Evolutionary conservation across 2,329 filamentous ascomycete genomes (phyloP).

Genomic region (Waltergamsia citrina): DNA sequence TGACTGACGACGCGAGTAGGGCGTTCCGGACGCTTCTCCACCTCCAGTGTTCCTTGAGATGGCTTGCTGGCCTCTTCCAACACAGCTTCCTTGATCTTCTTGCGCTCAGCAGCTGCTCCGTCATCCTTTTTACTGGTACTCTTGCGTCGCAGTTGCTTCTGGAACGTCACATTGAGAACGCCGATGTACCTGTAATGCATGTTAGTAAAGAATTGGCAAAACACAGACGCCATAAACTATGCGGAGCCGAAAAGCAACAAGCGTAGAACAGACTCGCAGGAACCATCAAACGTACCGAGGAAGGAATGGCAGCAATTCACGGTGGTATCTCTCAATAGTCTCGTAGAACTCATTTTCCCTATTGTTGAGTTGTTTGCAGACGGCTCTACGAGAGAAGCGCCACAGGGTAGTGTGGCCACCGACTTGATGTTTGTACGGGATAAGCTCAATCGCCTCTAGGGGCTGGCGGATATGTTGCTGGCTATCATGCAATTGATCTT

Average conservation of each 20-base stretch:
- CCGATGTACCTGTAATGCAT: slow-evolving; percentile 70
- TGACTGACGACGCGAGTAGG: slow-evolving; percentile 50
- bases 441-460: slow-evolving; percentile 85
- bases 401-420: slow-evolving; percentile 95
- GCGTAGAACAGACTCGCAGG: neutral
- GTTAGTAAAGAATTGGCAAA: slow-evolving; percentile 4
- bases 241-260: neutral
- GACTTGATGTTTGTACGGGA: slow-evolving; percentile 95
- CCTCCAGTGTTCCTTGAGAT: slow-evolving; percentile 2
- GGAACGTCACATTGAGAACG: slow-evolving; percentile 91
- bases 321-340: slow-evolving; percentile 83
- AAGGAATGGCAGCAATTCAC: slow-evolving; percentile 80
- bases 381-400: slow-evolving; percentile 86
- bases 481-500: slow-evolving; percentile 42
- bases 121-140: slow-evolving; percentile 44
- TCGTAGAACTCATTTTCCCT: slow-evolving; percentile 99
- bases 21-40: slow-evolving; percentile 3
- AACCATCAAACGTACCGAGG: slow-evolving; percentile 54
- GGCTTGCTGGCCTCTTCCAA: neutral
- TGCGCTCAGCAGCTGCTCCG: slow-evolving; percentile 22
- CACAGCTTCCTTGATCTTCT: slow-evolving; percentile 20
- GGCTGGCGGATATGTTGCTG: slow-evolving; percentile 44
- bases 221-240: neutral
- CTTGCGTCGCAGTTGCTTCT: slow-evolving; percentile 65
- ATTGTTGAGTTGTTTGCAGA: slow-evolving; percentile 98